A percentile compares a stretch with the other conserved stretches of the same genome.
phyloP scores from a whole-genome alignment of 106 monocot genomes.

The Dendrobium catenatum region DNA sequence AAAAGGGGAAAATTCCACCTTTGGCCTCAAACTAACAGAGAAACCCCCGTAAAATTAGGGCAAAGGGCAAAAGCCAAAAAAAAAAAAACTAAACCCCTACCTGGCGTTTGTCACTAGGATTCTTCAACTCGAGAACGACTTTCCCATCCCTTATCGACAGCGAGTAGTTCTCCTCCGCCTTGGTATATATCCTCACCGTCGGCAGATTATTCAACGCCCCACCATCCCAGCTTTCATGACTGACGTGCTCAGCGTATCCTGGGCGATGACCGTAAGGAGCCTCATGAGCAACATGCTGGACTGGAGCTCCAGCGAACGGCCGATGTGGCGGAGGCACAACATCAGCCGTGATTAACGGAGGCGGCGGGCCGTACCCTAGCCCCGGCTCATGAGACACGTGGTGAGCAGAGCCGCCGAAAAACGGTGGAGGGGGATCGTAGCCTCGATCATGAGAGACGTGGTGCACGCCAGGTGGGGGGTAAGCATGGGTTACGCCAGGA shows the following conservation, averaged over 20 bases:
- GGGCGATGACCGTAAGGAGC: not conserved
- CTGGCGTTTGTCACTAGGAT: slow-evolving; percentile 48
- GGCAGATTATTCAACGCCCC: slow-evolving; percentile 12
- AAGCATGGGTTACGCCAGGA: not conserved
- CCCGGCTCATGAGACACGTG: not conserved
- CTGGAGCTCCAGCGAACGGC: not conserved
- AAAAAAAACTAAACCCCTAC: slow-evolving; percentile 4
- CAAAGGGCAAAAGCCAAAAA: not conserved
- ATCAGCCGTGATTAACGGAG: not conserved
- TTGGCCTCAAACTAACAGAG: not conserved
- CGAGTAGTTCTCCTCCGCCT: slow-evolving; percentile 46
- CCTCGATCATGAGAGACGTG: not conserved
- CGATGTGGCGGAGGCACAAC: not conserved
- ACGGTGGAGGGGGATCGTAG: slow-evolving; percentile 1
- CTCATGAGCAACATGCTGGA: slow-evolving; percentile 1
- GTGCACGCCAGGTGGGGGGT: not conserved
- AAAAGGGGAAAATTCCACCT: too few relatives aligned
- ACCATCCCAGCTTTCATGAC: not conserved
- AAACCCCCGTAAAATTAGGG: not conserved
- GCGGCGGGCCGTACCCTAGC: not conserved
- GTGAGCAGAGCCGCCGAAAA: not conserved
- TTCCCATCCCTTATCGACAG: slow-evolving; percentile 44
- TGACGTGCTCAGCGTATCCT: slow-evolving; percentile 5
- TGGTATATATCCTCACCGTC: slow-evolving; percentile 49
- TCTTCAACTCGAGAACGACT: slow-evolving; percentile 42